Base-by-base conservation (phyloP, 352 stramenopile species). In the Phytophthora sojae region DNA sequence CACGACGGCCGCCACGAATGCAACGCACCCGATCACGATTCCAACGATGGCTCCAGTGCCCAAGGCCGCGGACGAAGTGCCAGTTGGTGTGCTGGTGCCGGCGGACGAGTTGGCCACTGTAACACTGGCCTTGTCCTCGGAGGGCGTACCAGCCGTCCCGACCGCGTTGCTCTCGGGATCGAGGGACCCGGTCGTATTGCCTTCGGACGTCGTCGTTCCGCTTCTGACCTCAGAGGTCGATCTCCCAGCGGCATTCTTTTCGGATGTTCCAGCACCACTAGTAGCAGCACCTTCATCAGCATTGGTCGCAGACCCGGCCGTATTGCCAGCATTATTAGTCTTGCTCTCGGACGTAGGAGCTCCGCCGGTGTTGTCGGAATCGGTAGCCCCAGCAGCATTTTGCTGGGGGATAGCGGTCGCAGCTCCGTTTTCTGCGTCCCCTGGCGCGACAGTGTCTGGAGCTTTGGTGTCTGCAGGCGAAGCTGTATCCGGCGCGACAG, bases 1-100 rank as follows among this genome's bases (percentile, higher is more conserved):
- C 2, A 76, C 63, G 23, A 76, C 45, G 26, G 67, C 32, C 17
- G 69, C 69, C 19, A 73, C 63, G 29, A 76, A 67, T 11, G 68
- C 57, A 21, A 30, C 63, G 54, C 69, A 68, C 2, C 56, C 69
- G 26, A 76, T 49, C 35, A 52, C 53, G 25, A 76, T 76, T n/a
- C 69, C 64, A 29, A 39, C 47, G 23, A 76, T 69, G 14, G 51
- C 51, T 11, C 63, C 63, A 26, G 57, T 37, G 19, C 57, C 29
- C 32, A 73, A 45, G 11, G 11, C 29, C 8, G 15, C 50, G 14
- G 49, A 26, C 6, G 54, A 50, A 8, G 12, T 50, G n/a, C 23
- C 39, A 0, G 6, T 44, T 32, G n/a, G 61, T 55, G 37, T 57
- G 8, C 7, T 23, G 17, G 6, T 47, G 8, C 35, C 12, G 9